These are phyloP conservation scores for Sarocladium brachiariae DNA, from an alignment of 2,329 filamentous ascomycete species.

Conservation along the genomic window DNA sequence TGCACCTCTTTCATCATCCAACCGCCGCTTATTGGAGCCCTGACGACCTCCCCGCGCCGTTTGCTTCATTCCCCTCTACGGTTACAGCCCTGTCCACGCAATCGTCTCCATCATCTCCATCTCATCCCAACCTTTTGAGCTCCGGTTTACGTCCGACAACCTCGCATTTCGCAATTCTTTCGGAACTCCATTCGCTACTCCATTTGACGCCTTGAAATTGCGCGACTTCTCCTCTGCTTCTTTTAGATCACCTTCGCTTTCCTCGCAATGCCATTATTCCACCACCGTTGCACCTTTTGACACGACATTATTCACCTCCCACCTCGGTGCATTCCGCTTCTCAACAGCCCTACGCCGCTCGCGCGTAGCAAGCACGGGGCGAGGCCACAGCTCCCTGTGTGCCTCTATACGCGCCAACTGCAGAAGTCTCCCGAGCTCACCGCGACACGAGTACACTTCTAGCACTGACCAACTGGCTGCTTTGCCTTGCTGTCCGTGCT, in stretches of 20 bases:
- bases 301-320: not conserved
- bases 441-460: no score
- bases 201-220: not conserved
- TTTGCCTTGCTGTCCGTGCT: no score
- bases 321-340: not conserved
- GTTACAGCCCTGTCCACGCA: not conserved
- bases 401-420: no score
- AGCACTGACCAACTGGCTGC: no score
- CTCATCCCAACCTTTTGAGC: not conserved
- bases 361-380: no score
- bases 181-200: not conserved
- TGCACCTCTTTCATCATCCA: slow-evolving; percentile 9
- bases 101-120: slow-evolving; percentile 6
- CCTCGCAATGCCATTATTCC: not conserved
- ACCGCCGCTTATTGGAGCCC: no score
- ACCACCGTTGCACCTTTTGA: not conserved
- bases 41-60: not conserved
- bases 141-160: not conserved
- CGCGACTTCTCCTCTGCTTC: no score
- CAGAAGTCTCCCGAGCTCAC: no score
- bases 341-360: not conserved
- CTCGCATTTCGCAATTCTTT: not conserved
- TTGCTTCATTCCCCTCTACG: not conserved
- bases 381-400: no score
- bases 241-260: no score